Evolutionary conservation across 495 filamentous ascomycete genomes (phyloP).

Genomic region (Neurospora intermedia): DNA sequence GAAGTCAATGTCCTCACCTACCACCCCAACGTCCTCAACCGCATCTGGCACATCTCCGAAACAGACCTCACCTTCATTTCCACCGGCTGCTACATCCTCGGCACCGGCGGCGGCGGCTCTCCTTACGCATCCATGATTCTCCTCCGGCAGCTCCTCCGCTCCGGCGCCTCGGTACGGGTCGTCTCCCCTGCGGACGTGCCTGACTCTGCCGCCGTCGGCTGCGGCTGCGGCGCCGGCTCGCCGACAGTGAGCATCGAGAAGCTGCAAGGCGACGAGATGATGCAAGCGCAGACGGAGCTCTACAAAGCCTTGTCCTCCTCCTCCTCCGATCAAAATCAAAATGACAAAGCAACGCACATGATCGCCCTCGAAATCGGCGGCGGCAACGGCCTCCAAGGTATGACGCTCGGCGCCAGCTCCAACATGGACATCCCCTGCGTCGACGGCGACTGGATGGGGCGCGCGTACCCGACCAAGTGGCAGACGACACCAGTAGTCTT

Average conservation of each 20-base stretch:
- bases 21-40: constrained; percentile 36
- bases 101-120: constrained; percentile 47
- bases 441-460: constrained; percentile 47
- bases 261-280: constrained; percentile 41
- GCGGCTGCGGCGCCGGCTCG: constrained; percentile 36
- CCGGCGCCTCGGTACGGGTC: constrained; percentile 36
- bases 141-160: constrained; percentile 34
- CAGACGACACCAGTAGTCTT: constrained; percentile 46
- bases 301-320: constrained; percentile 21
- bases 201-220: constrained; percentile 34
- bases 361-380: constrained; percentile 46
- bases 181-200: constrained; percentile 32
- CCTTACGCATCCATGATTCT: constrained; percentile 35
- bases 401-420: constrained; percentile 38
- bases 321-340: not conserved
- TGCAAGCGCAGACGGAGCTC: constrained; percentile 34
- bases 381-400: constrained; percentile 42
- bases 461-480: constrained; percentile 47
- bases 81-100: constrained; percentile 50
- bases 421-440: constrained; percentile 42
- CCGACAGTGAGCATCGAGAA: constrained; percentile 44
- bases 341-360: constrained; percentile 25
- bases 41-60: constrained; percentile 44
- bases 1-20: constrained; percentile 38
- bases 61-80: constrained; percentile 48